phyloP scores from a whole-genome alignment of 2,329 filamentous ascomycete genomes.

The Phyllosticta capitalensis region DNA sequence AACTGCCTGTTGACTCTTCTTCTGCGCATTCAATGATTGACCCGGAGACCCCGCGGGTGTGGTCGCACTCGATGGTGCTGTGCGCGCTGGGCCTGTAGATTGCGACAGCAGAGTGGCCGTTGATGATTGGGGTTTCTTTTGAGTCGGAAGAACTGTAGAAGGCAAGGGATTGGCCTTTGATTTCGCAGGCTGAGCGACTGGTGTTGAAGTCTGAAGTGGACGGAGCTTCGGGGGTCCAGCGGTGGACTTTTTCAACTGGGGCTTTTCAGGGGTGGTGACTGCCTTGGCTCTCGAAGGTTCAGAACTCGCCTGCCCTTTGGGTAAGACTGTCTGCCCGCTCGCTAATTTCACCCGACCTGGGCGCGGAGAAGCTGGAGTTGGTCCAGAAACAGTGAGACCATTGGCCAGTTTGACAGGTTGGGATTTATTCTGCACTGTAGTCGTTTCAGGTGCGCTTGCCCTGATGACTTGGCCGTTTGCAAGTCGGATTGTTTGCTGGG shows the following conservation, averaged over 20 bases:
- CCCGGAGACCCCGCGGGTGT: background rate
- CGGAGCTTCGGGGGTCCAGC: background rate
- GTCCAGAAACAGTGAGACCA: background rate
- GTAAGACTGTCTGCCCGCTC: background rate
- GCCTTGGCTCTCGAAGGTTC: background rate
- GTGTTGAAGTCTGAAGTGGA: background rate
- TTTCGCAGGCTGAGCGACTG: background rate
- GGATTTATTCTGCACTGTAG: background rate
- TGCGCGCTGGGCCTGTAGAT: background rate
- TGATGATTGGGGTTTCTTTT: background rate
- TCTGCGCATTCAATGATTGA: background rate
- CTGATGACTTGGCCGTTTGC: constrained; percentile 8
- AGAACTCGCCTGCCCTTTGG: background rate
- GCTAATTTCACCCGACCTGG: constrained; percentile 2
- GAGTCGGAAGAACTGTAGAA: constrained; percentile 1
- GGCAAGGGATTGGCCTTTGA: background rate
- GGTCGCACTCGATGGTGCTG: background rate
- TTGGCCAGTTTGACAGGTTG: constrained; percentile 1
- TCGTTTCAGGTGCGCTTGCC: background rate
- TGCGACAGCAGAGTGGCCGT: background rate
- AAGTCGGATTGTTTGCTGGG: constrained; percentile 6
- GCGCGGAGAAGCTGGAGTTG: background rate
- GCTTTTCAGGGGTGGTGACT: background rate
- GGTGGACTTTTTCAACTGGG: background rate
- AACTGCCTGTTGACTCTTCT: background rate